Base-by-base conservation (phyloP, 352 stramenopile species). In the Globisporangium spiculum region DNA sequence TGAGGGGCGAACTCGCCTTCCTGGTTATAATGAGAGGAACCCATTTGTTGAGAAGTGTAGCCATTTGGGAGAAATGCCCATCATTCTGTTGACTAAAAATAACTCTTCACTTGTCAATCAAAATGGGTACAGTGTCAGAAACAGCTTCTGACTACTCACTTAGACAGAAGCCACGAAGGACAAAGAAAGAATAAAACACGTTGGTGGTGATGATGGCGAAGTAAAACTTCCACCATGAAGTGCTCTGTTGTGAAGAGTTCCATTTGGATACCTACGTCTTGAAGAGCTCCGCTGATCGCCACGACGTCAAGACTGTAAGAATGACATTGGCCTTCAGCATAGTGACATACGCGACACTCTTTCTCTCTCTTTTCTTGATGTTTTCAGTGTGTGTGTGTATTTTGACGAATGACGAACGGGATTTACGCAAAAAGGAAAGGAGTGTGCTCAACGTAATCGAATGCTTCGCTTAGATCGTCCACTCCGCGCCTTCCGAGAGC, bases 401-500 rank as follows among this genome's bases (percentile, higher is more conserved):
- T n/a, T 50, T 50, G 8, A n/a, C 41, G 41, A 50, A 20, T 50
- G 41, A 50, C 41, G 16, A 50, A 50, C 41, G 16, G 16, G 8
- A 20, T 50, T 20, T 50, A 50, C 41, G 14, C 41, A 50, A 50
- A 50, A 50, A n/a, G 16, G 16, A 5, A 50, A 22, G 41, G 16
- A 50, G 16, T 8, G 16, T 46, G 38, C 53, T 58, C 34, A 63
- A 34, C 34, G 36, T 18, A 52, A 20, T 36, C 58, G 38, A 64
- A 2, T 22, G 41, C 41, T 5, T 22, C 20, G 14, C 59, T 91
- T 72, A 96, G 53, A 96, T 94, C 62, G 77, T 82, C 89, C 89
- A 96, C 72, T 96, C 89, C 70, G 69, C 79, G 48, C 87, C 88
- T 72, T 96, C 89, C 12, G 77, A 76, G 38, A 74, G 73, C 53